These are phyloP conservation scores for Colletotrichum salicis DNA, from an alignment of 2,329 filamentous ascomycete species.

Conservation along the genomic window DNA sequence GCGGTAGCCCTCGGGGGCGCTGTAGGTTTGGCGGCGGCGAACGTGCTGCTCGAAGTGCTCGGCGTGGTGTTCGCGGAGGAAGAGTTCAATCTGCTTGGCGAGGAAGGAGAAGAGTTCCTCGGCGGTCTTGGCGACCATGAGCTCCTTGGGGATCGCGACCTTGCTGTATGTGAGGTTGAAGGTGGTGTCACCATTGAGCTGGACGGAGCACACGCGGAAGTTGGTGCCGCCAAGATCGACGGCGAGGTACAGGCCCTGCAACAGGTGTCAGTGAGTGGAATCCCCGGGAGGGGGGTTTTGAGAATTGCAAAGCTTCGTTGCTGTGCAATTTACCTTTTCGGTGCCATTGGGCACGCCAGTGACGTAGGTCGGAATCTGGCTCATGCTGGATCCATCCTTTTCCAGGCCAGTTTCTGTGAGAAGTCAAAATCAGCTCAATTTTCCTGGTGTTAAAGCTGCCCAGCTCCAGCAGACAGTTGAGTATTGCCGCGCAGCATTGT, in stretches of 20 bases:
- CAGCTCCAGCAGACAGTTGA: not conserved
- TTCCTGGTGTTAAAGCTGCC: not conserved
- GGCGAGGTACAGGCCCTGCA: slow-evolving; percentile 91
- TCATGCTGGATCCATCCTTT: slow-evolving; percentile 82
- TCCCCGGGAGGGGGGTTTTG: not conserved
- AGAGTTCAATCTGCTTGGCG: slow-evolving; percentile 89
- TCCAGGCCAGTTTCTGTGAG: slow-evolving; percentile 79
- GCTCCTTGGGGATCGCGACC: slow-evolving; percentile 85
- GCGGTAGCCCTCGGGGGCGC: slow-evolving; percentile 66
- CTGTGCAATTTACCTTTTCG: slow-evolving; percentile 76
- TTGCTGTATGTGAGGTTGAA: slow-evolving; percentile 95
- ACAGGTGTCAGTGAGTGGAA: slow-evolving; percentile 26
- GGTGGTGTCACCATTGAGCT: slow-evolving; percentile 92
- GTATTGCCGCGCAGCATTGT: slow-evolving; percentile 15
- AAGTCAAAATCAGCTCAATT: slow-evolving; percentile 10
- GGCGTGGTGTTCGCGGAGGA: slow-evolving; percentile 86
- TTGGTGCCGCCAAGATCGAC: slow-evolving; percentile 99
- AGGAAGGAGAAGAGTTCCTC: slow-evolving; percentile 92
- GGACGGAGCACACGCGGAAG: slow-evolving; percentile 96
- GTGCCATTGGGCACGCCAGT: slow-evolving; percentile 96
- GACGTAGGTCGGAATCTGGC: slow-evolving; percentile 97
- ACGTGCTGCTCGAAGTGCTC: slow-evolving; percentile 83
- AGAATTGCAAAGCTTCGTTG: not conserved
- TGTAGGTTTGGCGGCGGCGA: slow-evolving; percentile 70
- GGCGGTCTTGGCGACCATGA: slow-evolving; percentile 90